Percentiles rank a stretch among this genome's conserved stretches.
These are phyloP conservation scores for Erucastrum elatum DNA, from an alignment of 345 rosid species.

Conservation along the genomic window DNA sequence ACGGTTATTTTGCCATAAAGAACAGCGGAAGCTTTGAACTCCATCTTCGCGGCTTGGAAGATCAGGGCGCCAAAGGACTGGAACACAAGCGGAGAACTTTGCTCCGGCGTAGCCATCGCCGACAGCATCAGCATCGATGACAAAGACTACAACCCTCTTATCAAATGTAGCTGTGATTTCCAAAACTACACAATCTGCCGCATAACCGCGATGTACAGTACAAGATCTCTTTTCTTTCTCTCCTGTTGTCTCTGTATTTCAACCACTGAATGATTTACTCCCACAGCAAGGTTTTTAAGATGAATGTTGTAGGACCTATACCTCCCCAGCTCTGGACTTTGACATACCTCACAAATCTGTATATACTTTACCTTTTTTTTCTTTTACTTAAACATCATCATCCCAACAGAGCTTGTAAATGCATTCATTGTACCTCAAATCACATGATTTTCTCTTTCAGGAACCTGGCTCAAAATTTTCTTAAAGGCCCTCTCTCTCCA, in stretches of 20 bases:
- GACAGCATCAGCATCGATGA: no score
- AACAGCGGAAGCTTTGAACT: no score
- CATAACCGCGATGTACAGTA: conserved; percentile 28
- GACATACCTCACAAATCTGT: conserved; percentile 35
- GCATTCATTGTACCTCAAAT: not conserved
- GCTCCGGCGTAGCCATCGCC: no score
- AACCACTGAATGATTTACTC: not conserved
- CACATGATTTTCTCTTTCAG: conserved; percentile 18
- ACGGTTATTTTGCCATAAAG: not conserved
- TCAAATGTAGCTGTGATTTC: no score
- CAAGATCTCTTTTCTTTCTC: not conserved
- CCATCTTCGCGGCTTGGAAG: no score
- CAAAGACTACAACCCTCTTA: no score
- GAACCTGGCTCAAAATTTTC: conserved; percentile 35
- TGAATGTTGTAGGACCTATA: conserved; percentile 27
- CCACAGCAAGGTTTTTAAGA: conserved; percentile 39
- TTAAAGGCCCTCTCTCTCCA: conserved; percentile 34
- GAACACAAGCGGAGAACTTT: no score
- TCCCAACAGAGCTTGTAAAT: not conserved
- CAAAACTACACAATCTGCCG: conserved; percentile 30
- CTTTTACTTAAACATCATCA: not conserved
- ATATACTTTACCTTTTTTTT: not conserved
- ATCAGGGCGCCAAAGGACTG: no score
- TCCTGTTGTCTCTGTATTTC: not conserved
- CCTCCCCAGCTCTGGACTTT: conserved; percentile 40